phyloP scores from a whole-genome alignment of 2,329 filamentous ascomycete species.

The Talaromyces marneffei region DNA sequence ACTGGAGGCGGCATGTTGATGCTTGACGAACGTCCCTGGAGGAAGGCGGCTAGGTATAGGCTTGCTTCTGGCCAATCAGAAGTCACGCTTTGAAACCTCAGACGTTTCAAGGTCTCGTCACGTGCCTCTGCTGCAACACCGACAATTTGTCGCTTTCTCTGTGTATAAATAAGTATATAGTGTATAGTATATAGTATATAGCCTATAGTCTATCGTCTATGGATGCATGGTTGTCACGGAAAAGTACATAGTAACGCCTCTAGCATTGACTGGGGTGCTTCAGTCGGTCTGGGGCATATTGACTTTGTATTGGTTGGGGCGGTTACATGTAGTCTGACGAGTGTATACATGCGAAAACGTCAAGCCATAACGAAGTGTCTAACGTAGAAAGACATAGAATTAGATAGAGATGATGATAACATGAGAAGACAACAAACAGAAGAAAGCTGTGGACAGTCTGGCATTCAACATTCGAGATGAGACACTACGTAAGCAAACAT shows the following conservation, averaged over 20 bases:
- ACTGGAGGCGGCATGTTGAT: neutral
- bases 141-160: neutral
- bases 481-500: too few species aligned
- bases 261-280: neutral
- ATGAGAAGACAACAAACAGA: neutral
- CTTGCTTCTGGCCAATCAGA: conserved; percentile 8
- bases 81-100: neutral
- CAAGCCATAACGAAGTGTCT: neutral
- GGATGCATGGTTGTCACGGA: neutral
- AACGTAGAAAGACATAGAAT: neutral
- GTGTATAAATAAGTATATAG: too few species aligned
- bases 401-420: neutral
- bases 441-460: too few species aligned
- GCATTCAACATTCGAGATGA: too few species aligned
- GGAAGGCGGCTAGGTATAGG: conserved; percentile 6
- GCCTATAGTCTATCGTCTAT: too few species aligned
- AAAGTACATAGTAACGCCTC: neutral
- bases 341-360: neutral
- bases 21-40: neutral
- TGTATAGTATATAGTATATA: too few species aligned
- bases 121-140: neutral
- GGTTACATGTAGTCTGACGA: neutral
- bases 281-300: neutral
- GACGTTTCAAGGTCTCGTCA: neutral
- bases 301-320: neutral